Conservation (phyloP, 2,329 filamentous ascomycete species). For the Biscogniauxia marginata region DNA sequence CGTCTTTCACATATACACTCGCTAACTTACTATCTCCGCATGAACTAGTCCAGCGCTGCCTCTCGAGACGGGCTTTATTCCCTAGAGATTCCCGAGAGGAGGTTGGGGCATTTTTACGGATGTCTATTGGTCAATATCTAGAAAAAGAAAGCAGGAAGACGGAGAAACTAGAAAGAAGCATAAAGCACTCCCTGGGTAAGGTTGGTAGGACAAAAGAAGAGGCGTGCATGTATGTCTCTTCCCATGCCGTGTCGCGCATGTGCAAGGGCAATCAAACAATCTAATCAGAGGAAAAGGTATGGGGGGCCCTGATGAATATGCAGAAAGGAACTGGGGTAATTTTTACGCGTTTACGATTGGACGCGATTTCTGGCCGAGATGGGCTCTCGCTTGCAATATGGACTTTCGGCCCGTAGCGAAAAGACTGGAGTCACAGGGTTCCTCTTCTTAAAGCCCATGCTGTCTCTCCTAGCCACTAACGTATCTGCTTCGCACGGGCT, state of each 20-base stretch:
- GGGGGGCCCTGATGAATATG: background rate
- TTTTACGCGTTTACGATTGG: conserved; percentile 21
- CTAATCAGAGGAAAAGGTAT: background rate
- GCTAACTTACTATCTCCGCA: background rate
- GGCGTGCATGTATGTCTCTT: background rate
- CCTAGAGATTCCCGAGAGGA: background rate
- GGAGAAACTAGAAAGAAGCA: too few relatives aligned
- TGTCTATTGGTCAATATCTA: background rate
- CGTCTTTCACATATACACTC: background rate
- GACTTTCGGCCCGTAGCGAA: conserved; percentile 36
- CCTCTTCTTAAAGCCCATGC: conserved; percentile 1
- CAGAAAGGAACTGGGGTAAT: conserved; percentile 18
- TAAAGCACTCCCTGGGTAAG: conserved; percentile 2
- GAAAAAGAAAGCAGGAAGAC: too few relatives aligned
- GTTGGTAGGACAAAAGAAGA: conserved; percentile 2
- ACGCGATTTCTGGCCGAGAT: conserved; percentile 15
- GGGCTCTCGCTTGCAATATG: conserved; percentile 31
- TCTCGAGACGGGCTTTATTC: background rate
- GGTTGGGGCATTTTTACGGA: background rate
- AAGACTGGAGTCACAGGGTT: conserved; percentile 5
- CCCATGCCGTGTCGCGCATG: conserved; percentile 22
- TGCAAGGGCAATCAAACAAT: conserved; percentile 8
- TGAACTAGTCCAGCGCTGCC: background rate
- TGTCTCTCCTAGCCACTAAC: conserved; percentile 4
- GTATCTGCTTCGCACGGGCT: conserved; percentile 14